Evolutionary conservation across 1,139 yeast species (phyloP).

Genomic region (Hyphopichia burtonii): DNA sequence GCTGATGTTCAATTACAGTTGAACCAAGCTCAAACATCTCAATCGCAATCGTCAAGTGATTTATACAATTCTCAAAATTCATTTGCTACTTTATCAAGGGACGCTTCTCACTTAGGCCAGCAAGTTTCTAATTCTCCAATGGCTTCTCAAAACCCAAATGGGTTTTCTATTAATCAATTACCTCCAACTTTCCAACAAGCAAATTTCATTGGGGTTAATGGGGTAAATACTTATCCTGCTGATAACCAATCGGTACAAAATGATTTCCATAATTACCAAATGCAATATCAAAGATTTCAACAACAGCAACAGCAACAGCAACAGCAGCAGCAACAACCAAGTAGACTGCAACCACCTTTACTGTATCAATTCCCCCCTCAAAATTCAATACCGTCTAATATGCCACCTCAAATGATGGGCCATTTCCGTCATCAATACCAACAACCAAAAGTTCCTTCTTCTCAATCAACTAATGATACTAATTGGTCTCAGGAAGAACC

Average conservation of each 20-base stretch:
- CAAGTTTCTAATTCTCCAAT: conserved; percentile 13
- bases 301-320: conserved; percentile 8
- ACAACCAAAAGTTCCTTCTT: conserved; percentile 26
- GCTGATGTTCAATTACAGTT: conserved; percentile 20
- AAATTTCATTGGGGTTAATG: conserved; percentile 20
- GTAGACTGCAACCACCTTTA: conserved; percentile 11
- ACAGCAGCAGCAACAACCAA: conserved; percentile 25
- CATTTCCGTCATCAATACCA: conserved; percentile 26
- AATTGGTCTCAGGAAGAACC: conserved; percentile 48
- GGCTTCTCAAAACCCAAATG: not conserved
- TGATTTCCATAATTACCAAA: conserved; percentile 28
- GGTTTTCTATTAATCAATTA: conserved; percentile 10
- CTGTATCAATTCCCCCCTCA: conserved; percentile 7
- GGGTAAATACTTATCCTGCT: conserved; percentile 11
- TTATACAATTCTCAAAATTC: conserved; percentile 15
- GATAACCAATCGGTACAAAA: conserved; percentile 19
- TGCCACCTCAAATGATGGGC: conserved; percentile 22
- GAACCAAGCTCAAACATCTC: conserved; percentile 12
- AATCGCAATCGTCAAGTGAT: not conserved
- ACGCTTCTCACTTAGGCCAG: conserved; percentile 22
- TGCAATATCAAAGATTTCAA: conserved; percentile 22
- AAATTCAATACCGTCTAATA: conserved; percentile 3
- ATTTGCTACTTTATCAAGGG: conserved; percentile 13
- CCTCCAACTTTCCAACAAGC: conserved; percentile 27
- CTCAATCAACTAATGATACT: conserved; percentile 47